Evolutionary conservation across 371 early-diverging fungal species (phyloP).

Genomic region (Chytridium lagenaria): DNA sequence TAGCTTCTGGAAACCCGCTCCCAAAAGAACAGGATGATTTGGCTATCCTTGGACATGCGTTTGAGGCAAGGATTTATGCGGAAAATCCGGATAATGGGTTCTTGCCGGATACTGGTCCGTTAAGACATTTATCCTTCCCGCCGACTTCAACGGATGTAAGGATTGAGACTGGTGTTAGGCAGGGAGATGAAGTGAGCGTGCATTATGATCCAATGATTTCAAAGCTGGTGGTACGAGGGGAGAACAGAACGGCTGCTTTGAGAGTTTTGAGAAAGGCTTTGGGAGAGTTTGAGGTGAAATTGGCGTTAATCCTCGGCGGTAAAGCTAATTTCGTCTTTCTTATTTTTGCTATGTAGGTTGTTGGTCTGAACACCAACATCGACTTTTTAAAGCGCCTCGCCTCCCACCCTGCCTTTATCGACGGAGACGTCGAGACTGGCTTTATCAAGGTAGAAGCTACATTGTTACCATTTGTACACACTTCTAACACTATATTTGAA

Average conservation of each 20-base stretch:
- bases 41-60: constrained; percentile 82
- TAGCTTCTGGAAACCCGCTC: constrained; percentile 84
- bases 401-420: constrained; percentile 81
- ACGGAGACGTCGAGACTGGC: constrained; percentile 92
- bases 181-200: constrained; percentile 91
- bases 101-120: constrained; percentile 88
- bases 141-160: constrained; percentile 66
- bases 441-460: constrained; percentile 87
- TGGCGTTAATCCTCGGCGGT: no score
- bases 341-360: no score
- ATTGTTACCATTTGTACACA: no score
- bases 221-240: constrained; percentile 89
- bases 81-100: constrained; percentile 87
- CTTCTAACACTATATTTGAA: no score
- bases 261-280: constrained; percentile 80
- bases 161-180: constrained; percentile 90
- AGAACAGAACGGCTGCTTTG: constrained; percentile 84
- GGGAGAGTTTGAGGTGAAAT: constrained; percentile 80
- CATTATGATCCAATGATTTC: constrained; percentile 98
- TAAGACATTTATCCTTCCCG: constrained; percentile 78
- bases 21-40: constrained; percentile 78
- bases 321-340: no score
- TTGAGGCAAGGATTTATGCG: constrained; percentile 98
- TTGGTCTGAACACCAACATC: constrained; percentile 92
- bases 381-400: constrained; percentile 83